phyloP scores from a whole-genome alignment of 805 yeast species.

The Myxozyma neglecta region DNA sequence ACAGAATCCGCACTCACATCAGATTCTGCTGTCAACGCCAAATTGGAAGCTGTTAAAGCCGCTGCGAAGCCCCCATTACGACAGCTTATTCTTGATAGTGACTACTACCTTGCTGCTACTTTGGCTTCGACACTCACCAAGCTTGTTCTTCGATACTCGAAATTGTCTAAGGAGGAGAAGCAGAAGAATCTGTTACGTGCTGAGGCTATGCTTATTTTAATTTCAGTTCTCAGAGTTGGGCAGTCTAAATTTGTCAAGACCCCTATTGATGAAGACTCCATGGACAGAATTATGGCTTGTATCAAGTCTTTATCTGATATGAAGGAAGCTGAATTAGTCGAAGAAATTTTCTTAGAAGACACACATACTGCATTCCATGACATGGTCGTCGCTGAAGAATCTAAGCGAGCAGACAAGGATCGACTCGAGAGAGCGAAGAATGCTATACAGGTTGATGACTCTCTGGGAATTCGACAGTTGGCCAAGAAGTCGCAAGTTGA shows the following conservation, averaged over 20 bases:
- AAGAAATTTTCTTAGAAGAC: slow-evolving; percentile 78
- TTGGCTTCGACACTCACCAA: slow-evolving; percentile 86
- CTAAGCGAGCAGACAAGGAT: slow-evolving; percentile 55
- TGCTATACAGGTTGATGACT: slow-evolving; percentile 76
- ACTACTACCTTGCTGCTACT: slow-evolving; percentile 86
- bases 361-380: slow-evolving; percentile 80
- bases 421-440: slow-evolving; percentile 55
- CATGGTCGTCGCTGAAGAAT: slow-evolving; percentile 63
- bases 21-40: slow-evolving; percentile 36
- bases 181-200: slow-evolving; percentile 83
- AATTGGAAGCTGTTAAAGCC: slow-evolving; percentile 46
- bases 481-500: slow-evolving; percentile 46
- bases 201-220: slow-evolving; percentile 90
- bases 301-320: slow-evolving; percentile 71
- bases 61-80: slow-evolving; percentile 66
- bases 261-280: slow-evolving; percentile 91
- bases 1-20: slow-evolving; percentile 78
- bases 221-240: slow-evolving; percentile 86
- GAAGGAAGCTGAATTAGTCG: slow-evolving; percentile 49
- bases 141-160: slow-evolving; percentile 72
- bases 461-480: slow-evolving; percentile 77
- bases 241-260: slow-evolving; percentile 67
- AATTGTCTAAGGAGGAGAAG: slow-evolving; percentile 51
- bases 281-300: slow-evolving; percentile 90
- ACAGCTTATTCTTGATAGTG: slow-evolving; percentile 78